Evolutionary conservation across 768 basidiomycete species (phyloP).

Genomic region (Saitozyma sp.): DNA sequence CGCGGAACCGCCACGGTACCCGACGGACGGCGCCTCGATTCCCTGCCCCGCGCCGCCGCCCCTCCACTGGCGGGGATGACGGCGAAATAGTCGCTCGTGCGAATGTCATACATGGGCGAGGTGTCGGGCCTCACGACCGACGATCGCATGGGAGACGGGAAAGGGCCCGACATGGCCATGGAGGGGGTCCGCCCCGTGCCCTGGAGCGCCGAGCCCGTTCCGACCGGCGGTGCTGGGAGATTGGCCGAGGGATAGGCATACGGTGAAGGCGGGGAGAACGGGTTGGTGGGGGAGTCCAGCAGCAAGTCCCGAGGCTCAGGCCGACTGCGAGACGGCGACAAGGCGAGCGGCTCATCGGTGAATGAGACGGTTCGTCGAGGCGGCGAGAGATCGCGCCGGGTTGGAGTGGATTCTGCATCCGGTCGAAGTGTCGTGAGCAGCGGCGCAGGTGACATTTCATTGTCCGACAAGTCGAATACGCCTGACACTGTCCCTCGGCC

Average conservation of each 20-base stretch:
- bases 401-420: background rate
- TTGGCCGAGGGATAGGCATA: slow-evolving; percentile 10
- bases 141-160: slow-evolving; percentile 24
- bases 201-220: background rate
- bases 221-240: background rate
- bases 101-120: slow-evolving; percentile 43
- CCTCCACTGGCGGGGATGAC: background rate
- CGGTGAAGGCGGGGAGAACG: background rate
- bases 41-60: too few species aligned
- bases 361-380: background rate
- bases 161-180: slow-evolving; percentile 38
- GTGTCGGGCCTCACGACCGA: slow-evolving; percentile 21
- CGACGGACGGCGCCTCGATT: too few species aligned
- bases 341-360: background rate
- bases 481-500: background rate
- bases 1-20: too few species aligned
- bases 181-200: slow-evolving; percentile 6
- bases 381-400: background rate
- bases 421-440: background rate
- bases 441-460: background rate
- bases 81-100: slow-evolving; percentile 32
- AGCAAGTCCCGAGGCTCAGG: background rate
- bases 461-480: background rate
- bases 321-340: background rate
- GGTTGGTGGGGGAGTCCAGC: background rate